Base-by-base conservation (phyloP, 192 early-diverging fungal genomes). In the Coemansia sp. region DNA sequence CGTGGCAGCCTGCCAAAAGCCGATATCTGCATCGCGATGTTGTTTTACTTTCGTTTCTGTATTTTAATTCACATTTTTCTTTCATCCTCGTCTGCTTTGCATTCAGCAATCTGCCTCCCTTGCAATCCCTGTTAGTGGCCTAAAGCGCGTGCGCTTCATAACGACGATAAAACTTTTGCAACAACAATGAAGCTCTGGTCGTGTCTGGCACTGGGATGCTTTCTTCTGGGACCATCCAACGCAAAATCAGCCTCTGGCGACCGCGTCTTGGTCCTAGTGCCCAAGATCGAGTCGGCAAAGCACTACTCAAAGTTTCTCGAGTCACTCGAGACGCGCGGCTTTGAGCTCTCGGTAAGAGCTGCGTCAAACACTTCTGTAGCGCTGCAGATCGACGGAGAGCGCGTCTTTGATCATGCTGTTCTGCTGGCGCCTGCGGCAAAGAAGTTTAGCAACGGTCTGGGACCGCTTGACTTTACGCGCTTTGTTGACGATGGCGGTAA, bases 401-500 rank as follows among this genome's bases (percentile, higher is more conserved):
- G 83, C 24, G 66, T 59, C 19, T 96, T 83, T 69, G 89, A 95
- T 69, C 92, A 98, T 48, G 76, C 93, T 25, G 66, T 94, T 18
- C 71, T 93, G 25, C 82, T 98, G 65, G 80, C 92, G 17, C 92
- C 91, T n/a, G 80, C 81, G 12, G 81, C 86, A 33, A 78, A 88
- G 86, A 80, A 71, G 67, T 71, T 61, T 44, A 86, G 84, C 40
- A 69, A 73, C 23, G 77, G 62, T 1, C 57, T 85, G 54, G 71
- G 55, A 22, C 73, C 86, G 11, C 79, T 67, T 15, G 62, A 83
- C 37, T 73, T 99, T 15, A 72, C 94, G 38, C 82, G 91, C 46
- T 99, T 94, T 69, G 83, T 97, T 40, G 87, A 94, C 48, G 81
- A 85, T 22, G 95, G 94, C 33, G 97, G 95, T 18, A 99, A 97